Evolutionary conservation across 345 rosid genomes (phyloP).

Genomic region (Murraya paniculata): DNA sequence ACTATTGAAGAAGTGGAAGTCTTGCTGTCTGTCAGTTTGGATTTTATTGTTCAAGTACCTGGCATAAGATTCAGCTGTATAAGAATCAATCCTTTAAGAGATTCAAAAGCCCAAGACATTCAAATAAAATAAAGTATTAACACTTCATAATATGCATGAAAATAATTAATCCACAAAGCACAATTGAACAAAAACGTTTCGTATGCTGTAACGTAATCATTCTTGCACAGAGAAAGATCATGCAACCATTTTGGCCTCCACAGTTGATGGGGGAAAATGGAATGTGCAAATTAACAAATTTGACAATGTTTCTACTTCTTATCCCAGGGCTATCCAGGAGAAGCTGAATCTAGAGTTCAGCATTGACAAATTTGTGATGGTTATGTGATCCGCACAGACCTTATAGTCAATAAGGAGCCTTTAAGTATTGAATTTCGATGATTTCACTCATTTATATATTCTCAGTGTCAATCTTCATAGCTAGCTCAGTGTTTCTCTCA

Average conservation of each 20-base stretch:
- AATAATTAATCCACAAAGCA: not conserved
- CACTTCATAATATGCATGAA: not conserved
- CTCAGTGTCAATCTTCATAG: not conserved
- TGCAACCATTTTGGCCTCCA: not conserved
- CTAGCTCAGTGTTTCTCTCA: not conserved
- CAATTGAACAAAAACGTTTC: no score
- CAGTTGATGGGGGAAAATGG: not conserved
- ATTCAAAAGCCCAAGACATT: not conserved
- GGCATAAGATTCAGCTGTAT: constrained; percentile 10
- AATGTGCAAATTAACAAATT: not conserved
- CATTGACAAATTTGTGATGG: not conserved
- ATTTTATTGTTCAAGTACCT: constrained; percentile 78
- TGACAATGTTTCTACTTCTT: not conserved
- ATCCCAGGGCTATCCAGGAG: not conserved
- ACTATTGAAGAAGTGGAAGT: constrained; percentile 90
- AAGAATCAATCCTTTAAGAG: not conserved
- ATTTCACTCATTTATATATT: not conserved
- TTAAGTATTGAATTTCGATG: not conserved
- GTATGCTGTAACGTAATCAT: not conserved
- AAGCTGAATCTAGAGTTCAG: not conserved
- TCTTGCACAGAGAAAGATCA: not conserved
- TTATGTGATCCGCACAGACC: not conserved
- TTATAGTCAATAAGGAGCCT: not conserved
- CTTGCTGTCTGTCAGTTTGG: constrained; percentile 50
- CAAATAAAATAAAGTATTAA: not conserved